Base-by-base conservation (phyloP, 805 yeast species). In the Naumovozyma dairenensis region DNA sequence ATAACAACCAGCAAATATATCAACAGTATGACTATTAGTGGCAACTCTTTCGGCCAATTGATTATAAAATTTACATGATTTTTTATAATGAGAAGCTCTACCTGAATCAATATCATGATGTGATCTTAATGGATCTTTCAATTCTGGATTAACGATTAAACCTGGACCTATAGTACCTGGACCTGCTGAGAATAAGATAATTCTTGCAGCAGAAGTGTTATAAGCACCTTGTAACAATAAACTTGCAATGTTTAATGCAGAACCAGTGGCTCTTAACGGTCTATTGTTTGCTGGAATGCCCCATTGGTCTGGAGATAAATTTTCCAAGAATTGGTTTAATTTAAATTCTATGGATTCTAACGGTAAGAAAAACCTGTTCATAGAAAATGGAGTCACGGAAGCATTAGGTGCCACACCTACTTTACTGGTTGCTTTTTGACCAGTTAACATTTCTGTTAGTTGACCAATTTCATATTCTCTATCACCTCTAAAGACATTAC, bases 151-250 rank as follows among this genome's bases (percentile, higher is more conserved):
- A 19, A 92, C 99, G 45, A 92, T 85, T 56, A 83, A 66, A 48
- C 99, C 99, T 9, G 99, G 97, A 29, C 80, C 81, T 53, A 81
- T 77, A 29, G 98, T 92, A 57, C 96, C 79, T 31, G 96, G 94
- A 42, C 98, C 99, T 34, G 89, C 93, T 26, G 94, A 77, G 53
- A 92, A 92, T 39, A 92, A 67, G 67, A 85, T 77, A 47, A 92
- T 70, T 57, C 96, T 77, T 12, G 94, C 86, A 32, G 96, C 94
- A 46, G 77, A 74, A 37, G 83, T 86, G 33, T 86, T 77, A 63
- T 75, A 84, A 19, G 92, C 69, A 25, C 83, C 78, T 55, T 87
- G 94, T 44, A 86, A 70, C 35, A 92, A 57, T 46, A 81, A 72
- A 18, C 86, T 69, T 7, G 96, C 95, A 44, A 92, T 77, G 43